These are phyloP conservation scores for Leccinum pallidistipes DNA, from an alignment of 1,284 basidiomycete species.

Conservation along the genomic window DNA sequence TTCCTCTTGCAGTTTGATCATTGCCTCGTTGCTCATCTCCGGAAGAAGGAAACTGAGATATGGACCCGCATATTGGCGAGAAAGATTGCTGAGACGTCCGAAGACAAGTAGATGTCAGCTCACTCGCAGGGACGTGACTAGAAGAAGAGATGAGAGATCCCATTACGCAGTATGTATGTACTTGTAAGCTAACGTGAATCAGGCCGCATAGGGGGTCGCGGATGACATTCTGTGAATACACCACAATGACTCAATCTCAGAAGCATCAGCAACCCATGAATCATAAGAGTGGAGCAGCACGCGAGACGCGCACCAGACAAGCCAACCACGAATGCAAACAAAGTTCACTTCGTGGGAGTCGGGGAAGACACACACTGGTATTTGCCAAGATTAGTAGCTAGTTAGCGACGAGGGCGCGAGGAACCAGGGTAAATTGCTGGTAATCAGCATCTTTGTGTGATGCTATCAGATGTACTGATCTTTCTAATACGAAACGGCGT, in stretches of 20 bases:
- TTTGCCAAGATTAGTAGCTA: too few relatives aligned
- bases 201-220: constrained; percentile 5
- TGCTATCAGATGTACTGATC: too few relatives aligned
- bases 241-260: not conserved
- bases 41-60: not conserved
- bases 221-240: constrained; percentile 13
- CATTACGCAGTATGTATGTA: constrained; percentile 21
- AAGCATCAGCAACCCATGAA: too few relatives aligned
- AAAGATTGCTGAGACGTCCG: not conserved
- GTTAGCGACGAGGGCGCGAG: too few relatives aligned
- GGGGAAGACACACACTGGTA: too few relatives aligned
- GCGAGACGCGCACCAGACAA: too few relatives aligned
- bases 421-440: too few relatives aligned
- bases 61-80: not conserved
- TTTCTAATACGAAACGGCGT: too few relatives aligned
- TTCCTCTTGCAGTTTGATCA: constrained; percentile 10
- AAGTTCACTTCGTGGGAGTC: too few relatives aligned
- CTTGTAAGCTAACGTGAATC: constrained; percentile 17
- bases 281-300: too few relatives aligned
- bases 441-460: too few relatives aligned
- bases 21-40: not conserved
- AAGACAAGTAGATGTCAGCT: not conserved
- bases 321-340: too few relatives aligned
- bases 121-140: not conserved
- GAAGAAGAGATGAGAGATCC: not conserved